Evolutionary conservation across 2,329 filamentous ascomycete genomes (phyloP).

Genomic region (Zymoseptoria ardabiliae): DNA sequence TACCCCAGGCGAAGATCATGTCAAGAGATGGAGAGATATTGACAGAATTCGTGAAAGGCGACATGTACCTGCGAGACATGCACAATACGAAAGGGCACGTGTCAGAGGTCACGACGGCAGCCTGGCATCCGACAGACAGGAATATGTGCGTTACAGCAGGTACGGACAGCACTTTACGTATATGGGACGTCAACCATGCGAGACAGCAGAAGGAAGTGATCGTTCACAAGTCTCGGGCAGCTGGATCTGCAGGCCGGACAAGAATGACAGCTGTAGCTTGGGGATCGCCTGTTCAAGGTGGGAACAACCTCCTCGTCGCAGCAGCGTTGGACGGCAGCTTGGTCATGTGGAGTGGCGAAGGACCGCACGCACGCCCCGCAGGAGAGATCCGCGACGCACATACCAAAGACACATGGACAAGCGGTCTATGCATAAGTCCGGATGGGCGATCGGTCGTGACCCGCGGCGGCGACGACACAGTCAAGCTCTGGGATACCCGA

Average conservation of each 20-base stretch:
- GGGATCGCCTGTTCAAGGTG: slow-evolving; percentile 70
- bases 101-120: slow-evolving; percentile 79
- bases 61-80: slow-evolving; percentile 98
- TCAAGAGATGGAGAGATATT: slow-evolving; percentile 80
- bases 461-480: slow-evolving; percentile 79
- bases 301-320: slow-evolving; percentile 68
- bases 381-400: slow-evolving; percentile 83
- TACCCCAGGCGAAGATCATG: slow-evolving; percentile 83
- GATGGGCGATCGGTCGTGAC: slow-evolving; percentile 89
- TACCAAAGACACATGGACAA: slow-evolving; percentile 76
- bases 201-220: slow-evolving; percentile 87
- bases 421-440: slow-evolving; percentile 80
- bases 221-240: slow-evolving; percentile 88
- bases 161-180: slow-evolving; percentile 88
- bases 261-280: slow-evolving; percentile 91
- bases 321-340: slow-evolving; percentile 83
- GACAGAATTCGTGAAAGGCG: slow-evolving; percentile 88
- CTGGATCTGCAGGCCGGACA: slow-evolving; percentile 79
- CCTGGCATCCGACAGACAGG: slow-evolving; percentile 82
- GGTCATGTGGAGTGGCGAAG: slow-evolving; percentile 86
- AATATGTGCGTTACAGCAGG: slow-evolving; percentile 85
- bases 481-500: slow-evolving; percentile 94
- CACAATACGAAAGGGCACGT: slow-evolving; percentile 96
- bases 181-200: slow-evolving; percentile 94
- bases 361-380: slow-evolving; percentile 72